These are phyloP conservation scores for Pichia scutulata DNA, from an alignment of 805 yeast species.

Conservation along the genomic window DNA sequence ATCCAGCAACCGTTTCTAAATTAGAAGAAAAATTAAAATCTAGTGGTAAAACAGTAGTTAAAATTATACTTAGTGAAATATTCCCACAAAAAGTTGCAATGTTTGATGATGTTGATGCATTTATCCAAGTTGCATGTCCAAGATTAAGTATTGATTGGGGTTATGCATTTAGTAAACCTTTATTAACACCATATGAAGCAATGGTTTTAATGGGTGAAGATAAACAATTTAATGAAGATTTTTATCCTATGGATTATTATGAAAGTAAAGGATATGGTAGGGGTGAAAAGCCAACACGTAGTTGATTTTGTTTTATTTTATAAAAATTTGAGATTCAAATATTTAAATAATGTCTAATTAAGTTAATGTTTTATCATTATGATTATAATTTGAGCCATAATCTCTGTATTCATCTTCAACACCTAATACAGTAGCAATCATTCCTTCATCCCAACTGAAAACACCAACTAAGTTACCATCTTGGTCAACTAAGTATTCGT, in stretches of 20 bases:
- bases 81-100: constrained; percentile 87
- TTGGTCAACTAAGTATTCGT: constrained; percentile 30
- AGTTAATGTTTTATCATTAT: too few species aligned
- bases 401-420: constrained; percentile 35
- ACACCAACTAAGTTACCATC: constrained; percentile 21
- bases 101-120: constrained; percentile 91
- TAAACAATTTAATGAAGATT: constrained; percentile 49
- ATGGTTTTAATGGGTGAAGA: constrained; percentile 82
- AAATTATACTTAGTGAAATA: constrained; percentile 83
- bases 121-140: constrained; percentile 97
- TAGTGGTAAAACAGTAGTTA: constrained; percentile 62
- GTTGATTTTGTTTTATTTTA: background rate
- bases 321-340: too few species aligned
- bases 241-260: constrained; percentile 96
- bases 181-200: constrained; percentile 92
- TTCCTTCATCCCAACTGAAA: constrained; percentile 48
- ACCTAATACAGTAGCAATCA: constrained; percentile 66
- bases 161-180: constrained; percentile 87
- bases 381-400: background rate
- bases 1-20: constrained; percentile 61
- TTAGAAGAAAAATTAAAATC: constrained; percentile 46
- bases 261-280: constrained; percentile 86
- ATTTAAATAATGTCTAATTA: too few species aligned
- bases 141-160: constrained; percentile 98
- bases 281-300: constrained; percentile 58